Percentiles rank a stretch among this genome's conserved stretches.
Evolutionary conservation across 2,329 filamentous ascomycete genomes (phyloP).

Genomic region (Colletotrichum neosansevieriae): DNA sequence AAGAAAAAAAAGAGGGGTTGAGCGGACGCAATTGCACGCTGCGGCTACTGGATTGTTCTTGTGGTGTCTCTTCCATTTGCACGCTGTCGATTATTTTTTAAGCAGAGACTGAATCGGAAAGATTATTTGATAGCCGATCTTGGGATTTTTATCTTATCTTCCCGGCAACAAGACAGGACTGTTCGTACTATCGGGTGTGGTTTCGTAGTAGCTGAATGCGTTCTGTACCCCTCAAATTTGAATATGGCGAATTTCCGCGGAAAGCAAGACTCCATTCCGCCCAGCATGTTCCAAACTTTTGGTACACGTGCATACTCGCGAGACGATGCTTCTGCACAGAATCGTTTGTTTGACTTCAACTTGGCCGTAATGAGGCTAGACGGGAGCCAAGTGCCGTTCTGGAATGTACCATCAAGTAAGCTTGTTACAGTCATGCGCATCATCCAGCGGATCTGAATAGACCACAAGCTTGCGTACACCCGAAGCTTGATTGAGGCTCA

Average conservation of each 20-base stretch:
- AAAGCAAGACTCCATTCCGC: background rate
- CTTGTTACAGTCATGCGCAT: conserved; percentile 9
- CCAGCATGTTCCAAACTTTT: background rate
- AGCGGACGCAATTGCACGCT: background rate
- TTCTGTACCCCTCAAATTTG: too few relatives aligned
- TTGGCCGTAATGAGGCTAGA: background rate
- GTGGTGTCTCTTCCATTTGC: background rate
- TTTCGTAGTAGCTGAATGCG: background rate
- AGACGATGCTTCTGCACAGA: background rate
- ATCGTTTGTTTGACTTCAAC: background rate
- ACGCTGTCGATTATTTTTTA: background rate
- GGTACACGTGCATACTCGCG: background rate
- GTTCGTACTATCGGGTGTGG: background rate
- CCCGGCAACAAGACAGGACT: background rate
- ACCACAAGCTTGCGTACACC: conserved; percentile 14
- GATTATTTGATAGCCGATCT: background rate
- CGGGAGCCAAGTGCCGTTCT: background rate
- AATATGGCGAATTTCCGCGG: rapidly evolving
- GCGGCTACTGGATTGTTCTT: background rate
- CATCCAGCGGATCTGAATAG: background rate
- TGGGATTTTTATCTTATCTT: background rate
- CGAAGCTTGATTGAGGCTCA: background rate
- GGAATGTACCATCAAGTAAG: background rate
- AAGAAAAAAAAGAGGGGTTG: background rate
- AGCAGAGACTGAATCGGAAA: background rate